Conservation (phyloP, 2,329 filamentous ascomycete genomes). For the Pleoardoris graminearum region DNA sequence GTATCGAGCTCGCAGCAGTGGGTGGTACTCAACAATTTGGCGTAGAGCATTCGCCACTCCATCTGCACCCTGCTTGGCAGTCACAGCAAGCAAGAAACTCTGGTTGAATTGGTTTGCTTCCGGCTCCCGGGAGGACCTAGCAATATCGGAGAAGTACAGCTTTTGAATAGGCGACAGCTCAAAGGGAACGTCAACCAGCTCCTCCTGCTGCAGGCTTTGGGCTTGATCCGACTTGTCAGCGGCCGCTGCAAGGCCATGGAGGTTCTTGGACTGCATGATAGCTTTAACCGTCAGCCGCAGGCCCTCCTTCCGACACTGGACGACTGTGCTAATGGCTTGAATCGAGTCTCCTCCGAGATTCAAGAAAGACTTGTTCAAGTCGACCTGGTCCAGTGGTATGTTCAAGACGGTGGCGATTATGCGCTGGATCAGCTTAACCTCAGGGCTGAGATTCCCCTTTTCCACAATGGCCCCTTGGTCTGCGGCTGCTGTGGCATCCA, state of each 20-base stretch:
- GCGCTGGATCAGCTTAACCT: slow-evolving; percentile 28
- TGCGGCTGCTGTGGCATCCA: not conserved
- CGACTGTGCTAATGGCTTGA: slow-evolving; percentile 26
- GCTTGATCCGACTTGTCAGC: not conserved
- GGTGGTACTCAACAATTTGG: slow-evolving; percentile 20
- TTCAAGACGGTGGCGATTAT: slow-evolving; percentile 31
- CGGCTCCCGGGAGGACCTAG: not conserved
- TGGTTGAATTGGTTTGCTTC: slow-evolving; percentile 35
- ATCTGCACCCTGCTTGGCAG: slow-evolving; percentile 26
- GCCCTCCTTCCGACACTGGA: slow-evolving; percentile 11
- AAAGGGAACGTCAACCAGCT: slow-evolving; percentile 13
- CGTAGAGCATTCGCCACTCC: slow-evolving; percentile 12
- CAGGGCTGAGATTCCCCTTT: no score
- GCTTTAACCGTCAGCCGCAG: slow-evolving; percentile 20
- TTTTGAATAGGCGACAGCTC: slow-evolving; percentile 25
- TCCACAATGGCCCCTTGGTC: no score
- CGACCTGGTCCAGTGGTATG: slow-evolving; percentile 24
- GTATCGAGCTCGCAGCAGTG: slow-evolving; percentile 26
- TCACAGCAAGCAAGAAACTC: slow-evolving; percentile 40
- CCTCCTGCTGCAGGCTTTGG: not conserved
- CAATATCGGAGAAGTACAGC: slow-evolving; percentile 19
- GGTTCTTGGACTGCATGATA: slow-evolving; percentile 21
- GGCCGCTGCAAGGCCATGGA: slow-evolving; percentile 11
- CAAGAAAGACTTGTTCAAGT: slow-evolving; percentile 19
- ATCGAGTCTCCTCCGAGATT: slow-evolving; percentile 32